Evolutionary conservation across 305 asterid genomes (phyloP).

Genomic region (Solanum hybrid): DNA sequence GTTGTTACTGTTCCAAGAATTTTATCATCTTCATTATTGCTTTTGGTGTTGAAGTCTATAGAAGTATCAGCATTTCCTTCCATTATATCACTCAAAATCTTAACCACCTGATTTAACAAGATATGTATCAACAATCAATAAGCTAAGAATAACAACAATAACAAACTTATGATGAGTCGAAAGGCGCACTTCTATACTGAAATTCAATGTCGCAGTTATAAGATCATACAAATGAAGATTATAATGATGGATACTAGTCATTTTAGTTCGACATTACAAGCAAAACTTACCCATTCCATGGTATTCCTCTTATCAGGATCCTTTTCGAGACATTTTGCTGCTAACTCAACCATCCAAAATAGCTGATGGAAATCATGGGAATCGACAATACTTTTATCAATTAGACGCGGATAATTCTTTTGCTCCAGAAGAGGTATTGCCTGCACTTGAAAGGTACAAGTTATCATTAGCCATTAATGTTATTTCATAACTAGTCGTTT

Average conservation of each 20-base stretch:
- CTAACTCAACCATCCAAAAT: conserved; percentile 58
- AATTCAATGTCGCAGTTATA: background rate
- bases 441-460: conserved; percentile 18
- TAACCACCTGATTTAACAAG: background rate
- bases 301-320: conserved; percentile 45
- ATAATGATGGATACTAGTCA: background rate
- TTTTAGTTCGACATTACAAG: background rate
- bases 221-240: background rate
- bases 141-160: background rate
- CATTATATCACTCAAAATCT: background rate
- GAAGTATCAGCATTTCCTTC: background rate
- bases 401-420: conserved; percentile 56
- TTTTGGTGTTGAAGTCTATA: background rate
- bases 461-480: background rate
- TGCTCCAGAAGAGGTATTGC: conserved; percentile 59
- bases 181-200: background rate
- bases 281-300: conserved; percentile 45
- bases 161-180: background rate
- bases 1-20: background rate
- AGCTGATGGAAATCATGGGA: conserved; percentile 65
- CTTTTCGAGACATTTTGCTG: conserved; percentile 46
- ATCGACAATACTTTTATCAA: conserved; percentile 52
- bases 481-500: background rate
- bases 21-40: background rate
- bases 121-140: background rate